phyloP scores from a whole-genome alignment of 179 eudicot species.

The Carnegiea gigantea region DNA sequence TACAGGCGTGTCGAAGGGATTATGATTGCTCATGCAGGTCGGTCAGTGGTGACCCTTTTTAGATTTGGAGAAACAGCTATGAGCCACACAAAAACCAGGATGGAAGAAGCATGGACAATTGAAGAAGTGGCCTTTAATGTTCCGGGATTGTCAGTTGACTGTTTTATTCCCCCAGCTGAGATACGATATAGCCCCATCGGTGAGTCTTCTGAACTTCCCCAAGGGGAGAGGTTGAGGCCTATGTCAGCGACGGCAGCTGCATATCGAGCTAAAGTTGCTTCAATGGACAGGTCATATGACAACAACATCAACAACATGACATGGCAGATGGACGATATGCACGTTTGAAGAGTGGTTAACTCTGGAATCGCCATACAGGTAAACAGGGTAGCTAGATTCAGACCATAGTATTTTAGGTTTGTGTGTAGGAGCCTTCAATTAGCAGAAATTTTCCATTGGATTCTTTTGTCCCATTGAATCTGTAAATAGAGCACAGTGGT shows the following conservation, averaged over 20 bases:
- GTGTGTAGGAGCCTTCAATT: slow-evolving; percentile 31
- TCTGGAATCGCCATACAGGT: slow-evolving; percentile 27
- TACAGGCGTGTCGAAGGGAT: slow-evolving; percentile 86
- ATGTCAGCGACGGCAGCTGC: slow-evolving; percentile 42
- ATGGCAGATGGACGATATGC: slow-evolving; percentile 73
- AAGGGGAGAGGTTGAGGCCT: slow-evolving; percentile 55
- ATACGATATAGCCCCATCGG: slow-evolving; percentile 57
- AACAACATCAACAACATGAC: slow-evolving; percentile 32
- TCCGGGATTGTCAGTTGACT: slow-evolving; percentile 82
- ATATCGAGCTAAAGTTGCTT: slow-evolving; percentile 67
- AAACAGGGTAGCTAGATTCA: slow-evolving; percentile 47
- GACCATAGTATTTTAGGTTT: slow-evolving; percentile 45
- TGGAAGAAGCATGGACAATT: slow-evolving; percentile 98
- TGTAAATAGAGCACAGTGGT: slow-evolving; percentile 64
- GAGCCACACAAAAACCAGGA: slow-evolving; percentile 97
- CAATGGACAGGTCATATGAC: slow-evolving; percentile 45
- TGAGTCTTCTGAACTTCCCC: slow-evolving; percentile 64
- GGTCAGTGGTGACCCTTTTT: slow-evolving; percentile 85
- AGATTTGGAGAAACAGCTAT: slow-evolving; percentile 90
- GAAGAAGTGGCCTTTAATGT: slow-evolving; percentile 94
- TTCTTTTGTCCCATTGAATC: slow-evolving; percentile 39
- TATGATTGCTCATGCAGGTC: slow-evolving; percentile 93
- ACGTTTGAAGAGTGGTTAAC: slow-evolving; percentile 42
- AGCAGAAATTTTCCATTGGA: slow-evolving; percentile 49
- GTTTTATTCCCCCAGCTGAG: slow-evolving; percentile 95